Evolutionary conservation across 1,284 basidiomycete species (phyloP).

Genomic region (Marasmius oreades): DNA sequence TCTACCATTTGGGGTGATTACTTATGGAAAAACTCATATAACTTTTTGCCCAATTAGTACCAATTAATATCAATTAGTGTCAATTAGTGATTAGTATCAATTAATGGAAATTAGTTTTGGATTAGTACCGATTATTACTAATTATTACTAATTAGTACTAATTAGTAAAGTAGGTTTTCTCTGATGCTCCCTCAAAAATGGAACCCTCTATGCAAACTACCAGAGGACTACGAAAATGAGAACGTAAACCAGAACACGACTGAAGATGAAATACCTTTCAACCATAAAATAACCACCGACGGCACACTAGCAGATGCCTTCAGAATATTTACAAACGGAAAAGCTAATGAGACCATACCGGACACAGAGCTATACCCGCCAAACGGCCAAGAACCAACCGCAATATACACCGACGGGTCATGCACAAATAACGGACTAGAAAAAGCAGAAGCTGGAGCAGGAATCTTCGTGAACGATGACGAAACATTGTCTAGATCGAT

Average conservation of each 20-base stretch:
- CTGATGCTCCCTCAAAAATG: slow-evolving; percentile 14
- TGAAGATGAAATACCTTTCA: slow-evolving; percentile 6
- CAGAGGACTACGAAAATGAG: slow-evolving; percentile 13
- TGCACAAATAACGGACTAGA: slow-evolving; percentile 18
- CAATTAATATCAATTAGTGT: too few relatives aligned
- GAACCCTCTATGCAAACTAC: slow-evolving; percentile 3
- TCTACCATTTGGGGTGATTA: too few relatives aligned
- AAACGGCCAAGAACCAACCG: background rate
- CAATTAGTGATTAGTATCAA: too few relatives aligned
- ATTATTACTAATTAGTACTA: too few relatives aligned
- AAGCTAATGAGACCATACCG: background rate
- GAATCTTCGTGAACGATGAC: slow-evolving; percentile 17
- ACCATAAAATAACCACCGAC: slow-evolving; percentile 3
- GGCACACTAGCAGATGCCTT: slow-evolving; percentile 12
- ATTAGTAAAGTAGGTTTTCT: too few relatives aligned
- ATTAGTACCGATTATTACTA: too few relatives aligned
- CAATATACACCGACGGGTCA: slow-evolving; percentile 25
- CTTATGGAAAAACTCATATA: too few relatives aligned
- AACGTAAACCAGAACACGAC: slow-evolving; percentile 1
- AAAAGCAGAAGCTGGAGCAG: slow-evolving; percentile 20
- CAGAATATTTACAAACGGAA: slow-evolving; percentile 16
- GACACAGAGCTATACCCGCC: background rate
- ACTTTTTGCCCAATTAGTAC: too few relatives aligned
- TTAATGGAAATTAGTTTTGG: too few relatives aligned
- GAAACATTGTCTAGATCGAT: slow-evolving; percentile 17